Base-by-base conservation (phyloP, 2,329 filamentous ascomycete species). In the Fusarium sp. region DNA sequence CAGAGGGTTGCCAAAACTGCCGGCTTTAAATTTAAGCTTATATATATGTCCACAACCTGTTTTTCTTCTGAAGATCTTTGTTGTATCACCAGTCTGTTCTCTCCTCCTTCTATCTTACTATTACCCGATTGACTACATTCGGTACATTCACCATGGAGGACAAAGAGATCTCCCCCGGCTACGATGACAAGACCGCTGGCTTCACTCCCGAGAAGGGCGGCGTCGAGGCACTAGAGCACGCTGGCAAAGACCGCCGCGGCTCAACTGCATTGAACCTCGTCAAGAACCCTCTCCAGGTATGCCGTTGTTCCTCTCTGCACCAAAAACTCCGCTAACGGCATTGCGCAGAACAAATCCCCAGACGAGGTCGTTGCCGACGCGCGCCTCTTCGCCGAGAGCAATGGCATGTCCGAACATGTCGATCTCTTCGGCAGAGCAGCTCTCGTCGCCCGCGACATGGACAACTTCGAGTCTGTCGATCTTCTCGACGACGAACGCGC, bases 401-500 rank as follows among this genome's bases (percentile, higher is more conserved):
- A 65, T 65, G 61, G 61, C 60, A 65, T 64, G 61, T 19, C 61
- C 9, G 60, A 64, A 26, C 60, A 64, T 17, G 46, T 32, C n/a
- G 61, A 64, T 0, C 41, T 64, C 13, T 64, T 64, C 14, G 37
- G 61, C 15, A 56, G 60, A 59, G 61, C 61, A 3, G 61, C 61
- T 2, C 61, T 59, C 5, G 44, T 64, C n/a, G 61, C 61, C 0
- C 61, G 61, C 6, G 61, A 64, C 17, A 41, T 53, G 13, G 46
- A 64, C 1, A 39, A 19, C 24, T 64, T 64, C 14, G 46, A 64
- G 9, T 39, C 45, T 0, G 10, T 51, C 5, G 46, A 64, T 3
- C 66, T 69, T 44, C 57, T 44, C 19, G 71, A 71, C 4, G 60
- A 57, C 17, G 72, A 75, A 28, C 54, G 65, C 53, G 76, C 80